Percentiles rank a stretch among this genome's conserved stretches.
These are phyloP conservation scores for Aspergillus wentii DNA, from an alignment of 495 filamentous ascomycete genomes.

Conservation along the genomic window DNA sequence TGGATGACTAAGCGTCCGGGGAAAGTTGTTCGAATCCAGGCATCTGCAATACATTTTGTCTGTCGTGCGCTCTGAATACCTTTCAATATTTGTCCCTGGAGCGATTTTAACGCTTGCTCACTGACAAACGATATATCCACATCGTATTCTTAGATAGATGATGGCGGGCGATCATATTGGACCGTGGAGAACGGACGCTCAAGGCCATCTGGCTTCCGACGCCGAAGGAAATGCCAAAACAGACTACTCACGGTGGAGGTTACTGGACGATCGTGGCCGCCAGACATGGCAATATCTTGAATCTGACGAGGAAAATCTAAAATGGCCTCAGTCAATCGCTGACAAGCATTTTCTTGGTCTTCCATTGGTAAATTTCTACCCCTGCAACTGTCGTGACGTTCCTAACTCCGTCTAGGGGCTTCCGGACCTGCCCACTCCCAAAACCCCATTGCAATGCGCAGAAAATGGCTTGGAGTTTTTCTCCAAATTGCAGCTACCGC, in stretches of 20 bases:
- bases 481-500: constrained; percentile 78
- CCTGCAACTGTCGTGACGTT: no score
- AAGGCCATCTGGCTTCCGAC: constrained; percentile 35
- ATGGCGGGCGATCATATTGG: constrained; percentile 25
- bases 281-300: constrained; percentile 94
- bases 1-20: no score
- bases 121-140: no score
- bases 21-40: no score
- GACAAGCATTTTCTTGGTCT: constrained; percentile 84
- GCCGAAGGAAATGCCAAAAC: constrained; percentile 50
- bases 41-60: no score
- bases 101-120: no score
- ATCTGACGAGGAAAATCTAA: constrained; percentile 63
- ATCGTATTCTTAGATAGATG: no score
- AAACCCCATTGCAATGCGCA: constrained; percentile 69
- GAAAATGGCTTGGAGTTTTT: constrained; percentile 87
- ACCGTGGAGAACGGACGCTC: constrained; percentile 35
- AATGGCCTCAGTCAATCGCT: constrained; percentile 80
- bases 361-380: constrained; percentile 44
- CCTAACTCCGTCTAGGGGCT: constrained; percentile 50
- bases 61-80: no score
- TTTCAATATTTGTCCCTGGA: no score
- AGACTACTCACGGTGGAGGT: constrained; percentile 77
- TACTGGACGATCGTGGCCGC: constrained; percentile 74
- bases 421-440: constrained; percentile 63